phyloP scores from a whole-genome alignment of 495 filamentous ascomycete genomes.

The Penicillium riverlandense region DNA sequence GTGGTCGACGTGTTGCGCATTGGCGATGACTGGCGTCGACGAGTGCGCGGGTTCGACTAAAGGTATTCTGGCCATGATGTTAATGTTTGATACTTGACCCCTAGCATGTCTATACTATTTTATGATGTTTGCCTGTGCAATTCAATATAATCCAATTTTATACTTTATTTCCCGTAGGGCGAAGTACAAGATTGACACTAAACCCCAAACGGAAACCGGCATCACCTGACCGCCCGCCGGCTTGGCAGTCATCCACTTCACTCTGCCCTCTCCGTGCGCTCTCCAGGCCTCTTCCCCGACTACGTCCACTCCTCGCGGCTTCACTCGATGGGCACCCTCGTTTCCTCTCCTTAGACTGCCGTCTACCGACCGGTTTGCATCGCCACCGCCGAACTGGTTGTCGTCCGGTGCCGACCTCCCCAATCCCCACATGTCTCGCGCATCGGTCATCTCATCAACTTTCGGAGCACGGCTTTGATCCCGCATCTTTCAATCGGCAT shows the following conservation, averaged over 20 bases:
- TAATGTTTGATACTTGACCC: slow-evolving; percentile 20
- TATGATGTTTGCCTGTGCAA: not conserved
- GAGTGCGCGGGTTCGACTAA: slow-evolving; percentile 67
- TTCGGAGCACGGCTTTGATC: slow-evolving; percentile 28
- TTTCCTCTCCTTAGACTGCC: slow-evolving; percentile 17
- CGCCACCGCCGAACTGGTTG: too few relatives aligned
- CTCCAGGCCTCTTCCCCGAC: slow-evolving; percentile 13
- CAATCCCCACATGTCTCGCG: slow-evolving; percentile 47
- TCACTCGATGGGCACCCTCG: slow-evolving; percentile 22
- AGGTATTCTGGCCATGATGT: slow-evolving; percentile 8
- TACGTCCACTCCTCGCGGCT: slow-evolving; percentile 14
- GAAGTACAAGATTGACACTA: slow-evolving; percentile 3
- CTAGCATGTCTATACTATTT: slow-evolving; percentile 25
- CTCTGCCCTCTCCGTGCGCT: slow-evolving; percentile 15
- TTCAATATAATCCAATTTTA: slow-evolving; percentile 5
- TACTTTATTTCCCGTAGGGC: not conserved
- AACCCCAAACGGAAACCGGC: slow-evolving; percentile 8
- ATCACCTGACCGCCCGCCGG: slow-evolving; percentile 31
- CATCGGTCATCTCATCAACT: slow-evolving; percentile 39
- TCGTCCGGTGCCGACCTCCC: slow-evolving; percentile 26
- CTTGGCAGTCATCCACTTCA: slow-evolving; percentile 38
- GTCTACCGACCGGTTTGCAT: slow-evolving; percentile 1
- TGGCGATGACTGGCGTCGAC: slow-evolving; percentile 75
- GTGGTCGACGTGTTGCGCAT: slow-evolving; percentile 72
- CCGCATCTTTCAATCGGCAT: slow-evolving; percentile 18